Conservation (phyloP, 352 stramenopile species). For the Phytophthora palmivora region DNA sequence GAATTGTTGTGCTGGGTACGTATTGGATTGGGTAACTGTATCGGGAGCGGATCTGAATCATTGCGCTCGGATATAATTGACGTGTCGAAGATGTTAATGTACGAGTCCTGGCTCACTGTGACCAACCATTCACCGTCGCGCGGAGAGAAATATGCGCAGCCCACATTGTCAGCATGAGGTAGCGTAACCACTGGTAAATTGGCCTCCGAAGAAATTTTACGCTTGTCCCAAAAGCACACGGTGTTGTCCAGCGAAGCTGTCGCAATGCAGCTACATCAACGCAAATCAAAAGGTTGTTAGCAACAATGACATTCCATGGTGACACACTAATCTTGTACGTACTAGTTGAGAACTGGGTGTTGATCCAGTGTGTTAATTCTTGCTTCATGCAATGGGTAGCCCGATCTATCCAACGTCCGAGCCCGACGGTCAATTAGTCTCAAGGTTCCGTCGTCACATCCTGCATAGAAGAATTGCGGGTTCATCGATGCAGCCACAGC, state of each 20-base stretch:
- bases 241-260: conserved; percentile 71
- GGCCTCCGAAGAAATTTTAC: conserved; percentile 43
- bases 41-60: conserved; percentile 27
- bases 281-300: conserved; percentile 10
- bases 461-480: conserved; percentile 45
- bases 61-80: conserved; percentile 15
- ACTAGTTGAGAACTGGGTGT: conserved; percentile 60
- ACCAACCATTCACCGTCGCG: conserved; percentile 67
- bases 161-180: conserved; percentile 58
- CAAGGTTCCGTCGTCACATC: conserved; percentile 59
- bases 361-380: conserved; percentile 79
- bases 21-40: conserved; percentile 39
- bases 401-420: conserved; percentile 10
- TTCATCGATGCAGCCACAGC: conserved; percentile 42
- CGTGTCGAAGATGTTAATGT: conserved; percentile 78
- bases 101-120: conserved; percentile 86
- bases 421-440: conserved; percentile 54
- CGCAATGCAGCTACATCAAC: conserved; percentile 53
- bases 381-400: conserved; percentile 60
- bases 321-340: conserved; percentile 26
- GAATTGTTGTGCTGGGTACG: conserved; percentile 64
- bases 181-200: conserved; percentile 55
- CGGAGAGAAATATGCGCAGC: conserved; percentile 82
- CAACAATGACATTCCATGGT: background rate
- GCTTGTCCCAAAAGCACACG: conserved; percentile 77